Evolutionary conservation across 2,329 filamentous ascomycete genomes (phyloP).

Genomic region (Penicillium frequentans): DNA sequence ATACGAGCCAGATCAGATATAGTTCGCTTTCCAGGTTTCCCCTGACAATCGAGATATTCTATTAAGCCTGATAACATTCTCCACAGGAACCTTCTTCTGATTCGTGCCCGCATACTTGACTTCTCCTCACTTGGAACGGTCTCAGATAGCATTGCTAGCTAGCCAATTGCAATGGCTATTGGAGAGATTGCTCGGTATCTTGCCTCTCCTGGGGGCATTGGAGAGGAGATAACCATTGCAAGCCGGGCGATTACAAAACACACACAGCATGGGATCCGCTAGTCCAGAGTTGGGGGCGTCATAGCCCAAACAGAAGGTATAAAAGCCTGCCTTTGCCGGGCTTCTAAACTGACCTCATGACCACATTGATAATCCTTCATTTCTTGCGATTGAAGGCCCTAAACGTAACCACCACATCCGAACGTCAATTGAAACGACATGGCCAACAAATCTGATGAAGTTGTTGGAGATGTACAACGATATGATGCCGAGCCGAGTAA

Average conservation of each 20-base stretch:
- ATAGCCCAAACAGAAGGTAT: background rate
- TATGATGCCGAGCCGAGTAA: background rate
- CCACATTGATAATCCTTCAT: background rate
- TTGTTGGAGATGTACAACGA: background rate
- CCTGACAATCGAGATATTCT: background rate
- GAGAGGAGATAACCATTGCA: background rate
- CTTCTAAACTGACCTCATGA: background rate
- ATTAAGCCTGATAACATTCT: background rate
- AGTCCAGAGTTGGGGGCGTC: background rate
- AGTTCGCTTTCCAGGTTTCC: background rate
- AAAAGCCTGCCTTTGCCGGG: background rate
- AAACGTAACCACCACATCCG: background rate
- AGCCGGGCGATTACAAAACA: background rate
- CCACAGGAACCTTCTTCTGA: background rate
- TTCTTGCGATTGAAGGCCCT: background rate
- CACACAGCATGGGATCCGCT: background rate
- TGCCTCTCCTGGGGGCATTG: background rate
- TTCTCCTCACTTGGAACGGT: background rate
- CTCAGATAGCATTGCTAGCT: background rate
- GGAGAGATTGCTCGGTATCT: conserved; percentile 1
- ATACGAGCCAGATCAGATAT: background rate
- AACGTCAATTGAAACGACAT: background rate
- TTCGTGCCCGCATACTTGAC: conserved; percentile 9
- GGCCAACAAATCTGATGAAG: conserved; percentile 1
- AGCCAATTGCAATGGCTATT: background rate